Percentiles rank a stretch among this genome's conserved stretches.
Conservation (phyloP, 306 rosid genomes). For the Vigna mungo region DNA sequence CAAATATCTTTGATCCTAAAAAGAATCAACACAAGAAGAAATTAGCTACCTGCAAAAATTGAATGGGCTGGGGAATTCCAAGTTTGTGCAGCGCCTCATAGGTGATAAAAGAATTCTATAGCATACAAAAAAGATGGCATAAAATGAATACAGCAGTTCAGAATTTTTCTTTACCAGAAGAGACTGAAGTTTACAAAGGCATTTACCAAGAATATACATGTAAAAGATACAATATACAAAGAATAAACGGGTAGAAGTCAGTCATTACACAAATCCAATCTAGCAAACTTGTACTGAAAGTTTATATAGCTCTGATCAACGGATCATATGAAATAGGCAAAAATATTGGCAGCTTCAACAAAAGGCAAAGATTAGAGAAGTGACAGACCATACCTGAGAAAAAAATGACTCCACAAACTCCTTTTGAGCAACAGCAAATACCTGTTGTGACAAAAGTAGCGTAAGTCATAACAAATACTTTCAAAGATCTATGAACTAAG, state of each 20-base stretch:
- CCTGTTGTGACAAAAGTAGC: constrained; percentile 59
- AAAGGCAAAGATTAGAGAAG: constrained; percentile 25
- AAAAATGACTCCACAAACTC: constrained; percentile 87
- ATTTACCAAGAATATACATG: constrained; percentile 17
- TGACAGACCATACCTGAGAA: constrained; percentile 75
- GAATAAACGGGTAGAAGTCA: background rate
- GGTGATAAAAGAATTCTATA: constrained; percentile 88
- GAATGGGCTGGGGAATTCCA: constrained; percentile 94
- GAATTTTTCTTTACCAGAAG: background rate
- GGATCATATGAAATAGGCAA: constrained; percentile 32
- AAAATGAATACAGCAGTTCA: constrained; percentile 26
- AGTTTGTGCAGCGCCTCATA: constrained; percentile 84
- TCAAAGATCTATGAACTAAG: constrained; percentile 22
- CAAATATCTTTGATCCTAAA: constrained; percentile 39
- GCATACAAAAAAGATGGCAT: constrained; percentile 33
- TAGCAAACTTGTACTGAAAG: constrained; percentile 4
- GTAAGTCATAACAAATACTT: constrained; percentile 17
- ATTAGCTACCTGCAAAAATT: constrained; percentile 92
- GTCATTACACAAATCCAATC: constrained; percentile 24
- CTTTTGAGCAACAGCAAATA: constrained; percentile 92
- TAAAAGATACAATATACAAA: background rate
- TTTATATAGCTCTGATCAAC: constrained; percentile 26
- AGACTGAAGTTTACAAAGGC: background rate
- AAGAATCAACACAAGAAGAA: constrained; percentile 49
- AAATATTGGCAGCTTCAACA: constrained; percentile 34